Evolutionary conservation across 2,329 filamentous ascomycete genomes (phyloP).

Genomic region (Exophiala lecanii-corni): DNA sequence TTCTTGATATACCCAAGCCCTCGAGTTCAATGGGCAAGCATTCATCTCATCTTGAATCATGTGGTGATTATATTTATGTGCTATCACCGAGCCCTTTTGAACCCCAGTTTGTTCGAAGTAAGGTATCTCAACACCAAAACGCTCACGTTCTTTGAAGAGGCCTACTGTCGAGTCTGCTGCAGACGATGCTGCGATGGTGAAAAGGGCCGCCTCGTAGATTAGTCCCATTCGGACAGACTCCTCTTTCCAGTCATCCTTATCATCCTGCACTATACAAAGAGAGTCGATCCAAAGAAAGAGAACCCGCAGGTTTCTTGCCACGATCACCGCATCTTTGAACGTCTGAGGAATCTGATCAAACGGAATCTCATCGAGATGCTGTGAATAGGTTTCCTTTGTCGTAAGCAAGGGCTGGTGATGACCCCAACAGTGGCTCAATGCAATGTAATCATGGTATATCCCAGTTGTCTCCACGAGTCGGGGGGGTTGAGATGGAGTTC

Average conservation of each 20-base stretch:
- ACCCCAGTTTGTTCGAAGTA: too few relatives aligned
- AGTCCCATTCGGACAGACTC: neutral
- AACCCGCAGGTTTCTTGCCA: neutral
- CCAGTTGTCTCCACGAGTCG: neutral
- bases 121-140: too few relatives aligned
- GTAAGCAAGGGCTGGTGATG: neutral
- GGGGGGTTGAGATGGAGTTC: neutral
- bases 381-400: neutral
- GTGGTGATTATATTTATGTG: too few relatives aligned
- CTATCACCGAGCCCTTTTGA: too few relatives aligned
- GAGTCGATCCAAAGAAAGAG: neutral
- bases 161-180: too few relatives aligned
- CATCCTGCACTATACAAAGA: neutral
- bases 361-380: neutral
- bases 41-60: too few relatives aligned
- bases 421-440: neutral
- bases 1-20: too few relatives aligned
- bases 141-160: too few relatives aligned
- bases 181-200: neutral
- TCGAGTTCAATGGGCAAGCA: too few relatives aligned
- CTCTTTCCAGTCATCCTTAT: neutral
- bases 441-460: neutral
- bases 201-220: neutral
- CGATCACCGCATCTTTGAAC: neutral
- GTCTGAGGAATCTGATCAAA: neutral